Percentiles rank a stretch among this genome's conserved stretches.
phyloP scores from a whole-genome alignment of 2,329 filamentous ascomycete species.

The Byssothecium circinans region DNA sequence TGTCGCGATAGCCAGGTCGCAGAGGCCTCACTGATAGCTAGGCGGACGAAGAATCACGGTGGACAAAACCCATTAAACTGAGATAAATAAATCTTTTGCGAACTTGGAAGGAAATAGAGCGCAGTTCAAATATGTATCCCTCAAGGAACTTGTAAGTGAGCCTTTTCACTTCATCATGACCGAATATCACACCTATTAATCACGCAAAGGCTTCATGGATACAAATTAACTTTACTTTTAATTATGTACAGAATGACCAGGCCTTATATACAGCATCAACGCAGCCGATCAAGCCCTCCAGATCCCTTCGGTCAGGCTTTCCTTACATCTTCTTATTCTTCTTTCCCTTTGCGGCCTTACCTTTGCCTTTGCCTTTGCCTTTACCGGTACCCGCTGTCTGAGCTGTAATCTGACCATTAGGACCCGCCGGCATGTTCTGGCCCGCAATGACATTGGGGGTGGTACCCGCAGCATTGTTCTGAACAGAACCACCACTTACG shows the following conservation, averaged over 20 bases:
- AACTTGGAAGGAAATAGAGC: too few relatives aligned
- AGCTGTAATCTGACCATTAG: slow-evolving; percentile 1
- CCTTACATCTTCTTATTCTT: background rate
- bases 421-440: slow-evolving; percentile 3
- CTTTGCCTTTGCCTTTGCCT: slow-evolving; percentile 13
- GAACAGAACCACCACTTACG: slow-evolving; percentile 19
- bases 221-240: slow-evolving; percentile 2
- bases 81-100: too few relatives aligned
- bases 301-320: background rate
- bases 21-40: too few relatives aligned
- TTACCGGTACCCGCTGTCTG: background rate
- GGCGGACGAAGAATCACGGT: too few relatives aligned
- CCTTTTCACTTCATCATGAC: too few relatives aligned
- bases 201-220: too few relatives aligned
- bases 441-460: slow-evolving; percentile 12
- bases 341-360: background rate
- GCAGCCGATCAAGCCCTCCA: background rate
- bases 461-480: slow-evolving; percentile 26
- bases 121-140: too few relatives aligned
- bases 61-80: too few relatives aligned
- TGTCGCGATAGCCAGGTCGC: too few relatives aligned
- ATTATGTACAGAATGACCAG: slow-evolving; percentile 12
- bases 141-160: too few relatives aligned
- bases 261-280: slow-evolving; percentile 8
- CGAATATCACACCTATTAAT: too few relatives aligned